These are phyloP conservation scores for Zelonia costaricensis DNA, from an alignment of 208 protist species.

Conservation along the genomic window DNA sequence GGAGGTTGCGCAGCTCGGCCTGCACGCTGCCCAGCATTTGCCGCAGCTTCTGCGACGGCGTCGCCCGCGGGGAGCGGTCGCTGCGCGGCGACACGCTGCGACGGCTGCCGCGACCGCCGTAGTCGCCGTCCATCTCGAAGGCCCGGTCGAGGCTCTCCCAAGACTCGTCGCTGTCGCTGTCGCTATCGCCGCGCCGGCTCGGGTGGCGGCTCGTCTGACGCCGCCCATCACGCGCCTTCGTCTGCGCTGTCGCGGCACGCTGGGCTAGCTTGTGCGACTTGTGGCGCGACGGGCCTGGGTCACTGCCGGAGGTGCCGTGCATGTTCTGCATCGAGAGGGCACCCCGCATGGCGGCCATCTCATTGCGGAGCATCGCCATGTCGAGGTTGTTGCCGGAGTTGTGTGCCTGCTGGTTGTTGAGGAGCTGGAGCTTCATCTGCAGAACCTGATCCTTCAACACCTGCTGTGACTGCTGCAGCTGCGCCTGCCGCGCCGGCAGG, in stretches of 20 bases:
- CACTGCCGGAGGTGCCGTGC: background rate
- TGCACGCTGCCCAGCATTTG: conserved; percentile 27
- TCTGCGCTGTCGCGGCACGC: background rate
- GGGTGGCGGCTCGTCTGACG: background rate
- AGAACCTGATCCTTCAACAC: conserved; percentile 36
- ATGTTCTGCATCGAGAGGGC: conserved; percentile 17
- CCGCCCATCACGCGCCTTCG: background rate
- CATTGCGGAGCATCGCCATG: conserved; percentile 40
- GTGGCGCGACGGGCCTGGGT: conserved; percentile 8
- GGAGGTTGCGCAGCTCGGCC: conserved; percentile 29
- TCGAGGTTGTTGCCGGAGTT: conserved; percentile 28
- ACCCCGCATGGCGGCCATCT: conserved; percentile 37
- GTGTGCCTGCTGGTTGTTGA: conserved; percentile 29
- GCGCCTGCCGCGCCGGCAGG: conserved; percentile 36
- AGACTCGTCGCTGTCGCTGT: conserved; percentile 11
- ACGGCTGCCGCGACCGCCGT: background rate
- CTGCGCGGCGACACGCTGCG: background rate
- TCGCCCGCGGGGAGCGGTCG: background rate
- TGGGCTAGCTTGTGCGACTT: background rate
- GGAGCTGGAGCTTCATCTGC: conserved; percentile 47
- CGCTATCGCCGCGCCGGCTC: conserved; percentile 8
- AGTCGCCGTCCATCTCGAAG: conserved; percentile 9
- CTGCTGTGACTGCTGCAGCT: conserved; percentile 48
- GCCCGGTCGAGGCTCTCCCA: conserved; percentile 11
- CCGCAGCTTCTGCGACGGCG: conserved; percentile 22